Conservation (phyloP, 306 rosid genomes). For the Astragalus glycyphyllos region DNA sequence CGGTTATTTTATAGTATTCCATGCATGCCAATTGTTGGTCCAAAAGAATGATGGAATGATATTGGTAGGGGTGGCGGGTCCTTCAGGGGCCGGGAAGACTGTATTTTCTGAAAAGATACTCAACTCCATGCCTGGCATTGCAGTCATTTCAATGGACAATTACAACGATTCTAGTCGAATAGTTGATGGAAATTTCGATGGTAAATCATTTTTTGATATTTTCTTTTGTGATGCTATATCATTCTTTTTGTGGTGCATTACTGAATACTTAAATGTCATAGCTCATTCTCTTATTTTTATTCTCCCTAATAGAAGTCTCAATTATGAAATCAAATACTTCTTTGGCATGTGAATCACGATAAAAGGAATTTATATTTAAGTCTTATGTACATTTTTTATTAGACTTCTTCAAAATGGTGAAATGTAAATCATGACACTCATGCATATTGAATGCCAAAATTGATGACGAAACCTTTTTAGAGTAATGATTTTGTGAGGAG, state of each 20-base stretch:
- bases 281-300: slow-evolving; percentile 9
- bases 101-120: slow-evolving; percentile 88
- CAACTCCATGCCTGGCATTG: slow-evolving; percentile 88
- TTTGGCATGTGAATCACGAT: neutral
- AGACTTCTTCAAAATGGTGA: neutral
- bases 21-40: slow-evolving; percentile 83
- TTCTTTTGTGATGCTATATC: slow-evolving; percentile 31
- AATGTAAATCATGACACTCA: slow-evolving; percentile 6
- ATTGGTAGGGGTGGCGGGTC: slow-evolving; percentile 95
- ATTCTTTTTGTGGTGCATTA: slow-evolving; percentile 35
- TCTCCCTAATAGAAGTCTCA: slow-evolving; percentile 1
- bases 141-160: slow-evolving; percentile 95
- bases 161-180: slow-evolving; percentile 95
- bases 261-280: neutral
- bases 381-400: neutral
- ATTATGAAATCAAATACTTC: slow-evolving; percentile 1
- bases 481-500: too few species aligned
- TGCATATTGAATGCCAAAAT: neutral
- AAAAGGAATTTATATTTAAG: neutral
- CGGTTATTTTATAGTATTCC: slow-evolving; percentile 88
- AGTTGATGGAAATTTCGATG: slow-evolving; percentile 97
- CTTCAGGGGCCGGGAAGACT: slow-evolving; percentile 99
- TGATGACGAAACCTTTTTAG: neutral
- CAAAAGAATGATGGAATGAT: slow-evolving; percentile 88
- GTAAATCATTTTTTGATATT: slow-evolving; percentile 53